Conservation (phyloP, 345 rosid genomes). For the rapeseed (Brassica napus) region Da-Ae NC_063449.1:26076501-26077000, state of each 20-base stretch:
- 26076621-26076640: neutral
- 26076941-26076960: slow-evolving; percentile 4
- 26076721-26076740: neutral
- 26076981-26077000: neutral
- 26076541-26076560: neutral
- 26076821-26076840: slow-evolving; percentile 12
- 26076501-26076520: neutral
- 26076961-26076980: neutral
- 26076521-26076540: neutral
- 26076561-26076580: neutral
- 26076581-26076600: neutral
- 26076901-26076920: slow-evolving; percentile 85
- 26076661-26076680: neutral
- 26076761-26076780: neutral
- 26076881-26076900: slow-evolving; percentile 83
- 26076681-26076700: neutral
- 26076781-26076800: neutral
- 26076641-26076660: slow-evolving; percentile 1
- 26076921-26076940: slow-evolving; percentile 88
- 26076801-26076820: neutral
- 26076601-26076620: slow-evolving; percentile 6
- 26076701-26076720: slow-evolving; percentile 1
- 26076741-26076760: neutral
- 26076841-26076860: slow-evolving; percentile 74
- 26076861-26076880: slow-evolving; percentile 83